These are phyloP conservation scores for Rosa multiflora DNA, from an alignment of 306 rosid genomes.

Conservation along the genomic window DNA sequence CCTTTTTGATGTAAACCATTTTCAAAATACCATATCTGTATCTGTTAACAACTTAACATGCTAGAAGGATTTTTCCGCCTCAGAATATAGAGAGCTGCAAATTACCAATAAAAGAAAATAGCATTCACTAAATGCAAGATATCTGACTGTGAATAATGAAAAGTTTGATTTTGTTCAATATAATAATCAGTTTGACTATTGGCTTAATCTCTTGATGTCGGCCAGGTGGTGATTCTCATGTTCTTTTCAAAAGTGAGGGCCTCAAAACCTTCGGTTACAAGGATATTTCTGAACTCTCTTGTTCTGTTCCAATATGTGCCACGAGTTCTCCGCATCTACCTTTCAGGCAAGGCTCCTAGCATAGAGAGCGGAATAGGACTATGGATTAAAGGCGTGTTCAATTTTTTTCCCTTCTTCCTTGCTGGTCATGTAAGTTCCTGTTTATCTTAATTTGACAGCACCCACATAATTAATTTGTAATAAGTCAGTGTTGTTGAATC, in stretches of 20 bases:
- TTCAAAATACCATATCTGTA: too few species aligned
- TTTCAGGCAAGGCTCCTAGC: slow-evolving; percentile 3
- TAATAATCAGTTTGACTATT: neutral
- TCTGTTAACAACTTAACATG: too few species aligned
- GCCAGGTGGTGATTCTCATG: too few species aligned
- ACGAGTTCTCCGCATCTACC: slow-evolving; percentile 12
- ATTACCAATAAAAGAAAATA: too few species aligned
- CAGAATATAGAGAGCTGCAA: too few species aligned
- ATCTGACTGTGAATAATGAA: neutral
- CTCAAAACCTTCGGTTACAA: neutral
- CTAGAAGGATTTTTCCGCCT: too few species aligned
- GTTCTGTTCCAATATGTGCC: slow-evolving; percentile 17
- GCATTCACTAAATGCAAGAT: too few species aligned
- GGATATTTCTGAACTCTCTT: neutral
- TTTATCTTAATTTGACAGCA: neutral
- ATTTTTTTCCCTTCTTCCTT: slow-evolving; percentile 28
- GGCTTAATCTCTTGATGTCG: neutral
- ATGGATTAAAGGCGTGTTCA: slow-evolving; percentile 17
- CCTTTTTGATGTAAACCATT: too few species aligned
- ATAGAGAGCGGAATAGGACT: neutral
- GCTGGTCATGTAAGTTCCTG: slow-evolving; percentile 27
- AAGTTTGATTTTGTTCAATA: neutral
- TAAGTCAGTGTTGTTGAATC: neutral
- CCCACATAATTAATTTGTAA: neutral
- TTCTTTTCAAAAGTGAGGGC: slow-evolving; percentile 11